Evolutionary conservation across 2,329 filamentous ascomycete species (phyloP), one percentile per base, ranked within the genome.

Genomic region (Ceratocystis eucalypticola): DNA sequence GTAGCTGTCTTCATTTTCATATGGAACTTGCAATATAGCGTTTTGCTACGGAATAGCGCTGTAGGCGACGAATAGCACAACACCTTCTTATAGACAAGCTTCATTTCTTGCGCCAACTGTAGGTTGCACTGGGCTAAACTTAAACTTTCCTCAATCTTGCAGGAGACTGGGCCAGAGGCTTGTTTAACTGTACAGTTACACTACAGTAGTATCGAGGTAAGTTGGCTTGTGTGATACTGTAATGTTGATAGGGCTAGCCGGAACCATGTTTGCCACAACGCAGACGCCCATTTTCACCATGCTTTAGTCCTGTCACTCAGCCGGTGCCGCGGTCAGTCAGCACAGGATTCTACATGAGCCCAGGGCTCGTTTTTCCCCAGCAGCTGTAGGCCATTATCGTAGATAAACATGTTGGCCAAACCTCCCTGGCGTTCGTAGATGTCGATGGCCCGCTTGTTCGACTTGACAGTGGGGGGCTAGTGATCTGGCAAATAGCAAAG

Each of bases 11-110:
- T 22, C 22, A 22, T 22, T 2, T 22, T 22, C 22, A 22, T 2
- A 22, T 22, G 22, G 22, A 22, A 2, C 86, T 70, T 88, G 82
- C 74, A 91, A 88, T 67, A 91, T 81, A 44, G 88, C 88, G 63
- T 83, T 82, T 88, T 88, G 91, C 71, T 88, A 84, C 25, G 91
- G 82, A 57, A 91, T 80, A 63, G 88, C 88, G 70, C 91, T 91
- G 77, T 91, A 88, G n/a, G 88, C 88, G 71, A 91, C 88, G 71
- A 91, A 91, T 59, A 88, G 88, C 25, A 87, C 87, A 50, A 89
- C 87, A 71, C 80, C 71, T 79, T 75, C 74, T 86, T 82, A 72
- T 91, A 91, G 1, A 84, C 85, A 68, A 5, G 82, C 82, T 74
- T 90, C 88, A 68, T 89, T 84, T 82, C 79, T 72, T 89, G 86